These are phyloP conservation scores for Suillus occidentalis DNA, from an alignment of 768 basidiomycete genomes.

Conservation along the genomic window DNA sequence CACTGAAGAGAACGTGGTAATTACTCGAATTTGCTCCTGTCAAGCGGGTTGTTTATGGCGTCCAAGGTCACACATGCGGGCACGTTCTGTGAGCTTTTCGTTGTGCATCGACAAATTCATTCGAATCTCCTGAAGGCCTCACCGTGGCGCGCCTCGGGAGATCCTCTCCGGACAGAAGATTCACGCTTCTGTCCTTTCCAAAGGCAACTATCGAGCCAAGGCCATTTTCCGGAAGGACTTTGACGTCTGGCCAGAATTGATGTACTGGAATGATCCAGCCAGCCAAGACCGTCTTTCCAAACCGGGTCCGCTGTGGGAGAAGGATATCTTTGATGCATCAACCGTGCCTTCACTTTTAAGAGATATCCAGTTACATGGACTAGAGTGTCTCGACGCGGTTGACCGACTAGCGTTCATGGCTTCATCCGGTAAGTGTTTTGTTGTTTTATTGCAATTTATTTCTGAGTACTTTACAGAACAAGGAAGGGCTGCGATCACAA, in stretches of 20 bases:
- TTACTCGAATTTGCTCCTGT: conserved; percentile 5
- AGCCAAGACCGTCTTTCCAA: conserved; percentile 11
- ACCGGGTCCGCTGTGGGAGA: conserved; percentile 11
- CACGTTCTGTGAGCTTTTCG: not conserved
- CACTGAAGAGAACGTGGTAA: not conserved
- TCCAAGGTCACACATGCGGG: conserved; percentile 1
- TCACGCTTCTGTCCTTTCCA: conserved; percentile 15
- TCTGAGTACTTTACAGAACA: not conserved
- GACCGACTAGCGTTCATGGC: conserved; percentile 14
- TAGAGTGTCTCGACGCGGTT: conserved; percentile 7
- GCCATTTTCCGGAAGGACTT: conserved; percentile 12
- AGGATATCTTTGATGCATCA: conserved; percentile 11
- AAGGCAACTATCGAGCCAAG: conserved; percentile 8
- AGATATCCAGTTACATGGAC: not conserved
- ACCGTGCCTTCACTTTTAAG: conserved; percentile 4
- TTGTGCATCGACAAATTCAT: not conserved
- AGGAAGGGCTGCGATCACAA: conserved; percentile 4
- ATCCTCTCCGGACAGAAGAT: conserved; percentile 14
- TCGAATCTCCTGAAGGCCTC: not conserved
- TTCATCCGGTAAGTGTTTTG: conserved; percentile 4
- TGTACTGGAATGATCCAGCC: conserved; percentile 16
- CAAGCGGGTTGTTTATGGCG: conserved; percentile 9
- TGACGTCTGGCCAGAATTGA: conserved; percentile 10
- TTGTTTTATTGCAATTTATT: not conserved
- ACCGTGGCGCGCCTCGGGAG: conserved; percentile 3